Conservation (phyloP, 176 grass and related monocot genomes). For the Thinopyrum elongatum region DNA sequence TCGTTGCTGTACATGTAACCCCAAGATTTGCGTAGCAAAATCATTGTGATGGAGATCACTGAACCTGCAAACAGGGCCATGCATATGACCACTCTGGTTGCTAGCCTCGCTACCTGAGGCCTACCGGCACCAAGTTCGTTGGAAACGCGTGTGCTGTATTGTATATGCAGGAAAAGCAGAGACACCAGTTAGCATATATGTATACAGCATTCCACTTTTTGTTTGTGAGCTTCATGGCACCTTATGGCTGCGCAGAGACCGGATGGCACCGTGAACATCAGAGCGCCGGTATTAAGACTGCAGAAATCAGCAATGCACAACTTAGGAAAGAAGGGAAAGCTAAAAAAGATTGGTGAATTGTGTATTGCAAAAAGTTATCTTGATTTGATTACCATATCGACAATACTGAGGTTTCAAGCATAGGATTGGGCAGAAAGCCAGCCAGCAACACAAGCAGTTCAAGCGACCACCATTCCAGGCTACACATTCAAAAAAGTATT, state of each 20-base stretch:
- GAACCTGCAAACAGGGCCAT: neutral
- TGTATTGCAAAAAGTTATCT: neutral
- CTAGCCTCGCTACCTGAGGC: neutral
- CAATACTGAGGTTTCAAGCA: conserved; percentile 1
- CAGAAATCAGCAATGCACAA: neutral
- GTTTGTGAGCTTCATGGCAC: neutral
- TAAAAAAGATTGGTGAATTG: neutral
- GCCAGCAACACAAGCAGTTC: conserved; percentile 6
- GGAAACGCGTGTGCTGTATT: neutral
- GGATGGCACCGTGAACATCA: conserved; percentile 8
- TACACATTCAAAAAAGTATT: neutral
- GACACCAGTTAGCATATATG: neutral
- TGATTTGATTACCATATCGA: conserved; percentile 4
- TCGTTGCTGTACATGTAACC: conserved; percentile 11
- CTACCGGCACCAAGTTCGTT: neutral
- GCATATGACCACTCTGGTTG: neutral
- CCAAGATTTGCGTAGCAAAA: neutral
- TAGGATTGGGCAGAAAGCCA: conserved; percentile 5
- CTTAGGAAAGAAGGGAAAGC: neutral
- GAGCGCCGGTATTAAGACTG: neutral
- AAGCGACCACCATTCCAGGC: conserved; percentile 11
- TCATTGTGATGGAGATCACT: neutral
- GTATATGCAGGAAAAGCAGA: neutral
- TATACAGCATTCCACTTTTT: neutral
- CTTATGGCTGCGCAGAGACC: conserved; percentile 12